phyloP scores from a whole-genome alignment of 2,329 filamentous ascomycete genomes.

The Orbilia brochopaga region DNA sequence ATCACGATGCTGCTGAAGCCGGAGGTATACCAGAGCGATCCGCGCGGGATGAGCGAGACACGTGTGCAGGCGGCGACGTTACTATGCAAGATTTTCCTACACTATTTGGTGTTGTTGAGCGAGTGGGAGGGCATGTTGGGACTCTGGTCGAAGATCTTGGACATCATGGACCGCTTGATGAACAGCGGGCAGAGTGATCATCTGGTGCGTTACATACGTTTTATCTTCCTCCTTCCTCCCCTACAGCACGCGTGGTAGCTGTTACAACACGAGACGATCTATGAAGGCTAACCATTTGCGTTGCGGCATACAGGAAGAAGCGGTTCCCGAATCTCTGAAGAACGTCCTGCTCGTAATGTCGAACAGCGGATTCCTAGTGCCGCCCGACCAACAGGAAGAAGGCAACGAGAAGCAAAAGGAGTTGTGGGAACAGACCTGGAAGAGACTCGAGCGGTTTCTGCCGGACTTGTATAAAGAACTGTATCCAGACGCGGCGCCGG shows the following conservation, averaged over 20 bases:
- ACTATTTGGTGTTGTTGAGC: slow-evolving; percentile 83
- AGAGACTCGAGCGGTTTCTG: slow-evolving; percentile 55
- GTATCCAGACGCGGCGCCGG: slow-evolving; percentile 24
- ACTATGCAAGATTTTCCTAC: slow-evolving; percentile 92
- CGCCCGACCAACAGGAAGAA: slow-evolving; percentile 65
- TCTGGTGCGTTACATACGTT: slow-evolving; percentile 67
- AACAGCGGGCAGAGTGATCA: slow-evolving; percentile 92
- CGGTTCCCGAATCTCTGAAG: slow-evolving; percentile 91
- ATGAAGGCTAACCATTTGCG: slow-evolving; percentile 35
- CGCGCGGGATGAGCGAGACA: slow-evolving; percentile 92
- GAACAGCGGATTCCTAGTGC: slow-evolving; percentile 80
- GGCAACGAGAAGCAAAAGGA: slow-evolving; percentile 59
- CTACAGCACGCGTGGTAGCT: too few relatives aligned
- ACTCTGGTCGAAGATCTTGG: slow-evolving; percentile 88
- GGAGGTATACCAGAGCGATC: slow-evolving; percentile 90
- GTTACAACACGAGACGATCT: not conserved
- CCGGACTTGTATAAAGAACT: slow-evolving; percentile 52
- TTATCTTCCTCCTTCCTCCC: slow-evolving; percentile 35
- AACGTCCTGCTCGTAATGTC: slow-evolving; percentile 96
- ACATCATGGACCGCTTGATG: slow-evolving; percentile 94
- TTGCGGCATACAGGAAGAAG: slow-evolving; percentile 75
- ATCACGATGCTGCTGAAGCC: slow-evolving; percentile 87
- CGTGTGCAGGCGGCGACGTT: slow-evolving; percentile 88
- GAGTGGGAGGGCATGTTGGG: slow-evolving; percentile 89
- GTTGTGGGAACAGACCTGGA: slow-evolving; percentile 55